These are phyloP conservation scores for Arabidopsis lyrata DNA, from an alignment of 441 rosid species.

Conservation along the genomic window DNA sequence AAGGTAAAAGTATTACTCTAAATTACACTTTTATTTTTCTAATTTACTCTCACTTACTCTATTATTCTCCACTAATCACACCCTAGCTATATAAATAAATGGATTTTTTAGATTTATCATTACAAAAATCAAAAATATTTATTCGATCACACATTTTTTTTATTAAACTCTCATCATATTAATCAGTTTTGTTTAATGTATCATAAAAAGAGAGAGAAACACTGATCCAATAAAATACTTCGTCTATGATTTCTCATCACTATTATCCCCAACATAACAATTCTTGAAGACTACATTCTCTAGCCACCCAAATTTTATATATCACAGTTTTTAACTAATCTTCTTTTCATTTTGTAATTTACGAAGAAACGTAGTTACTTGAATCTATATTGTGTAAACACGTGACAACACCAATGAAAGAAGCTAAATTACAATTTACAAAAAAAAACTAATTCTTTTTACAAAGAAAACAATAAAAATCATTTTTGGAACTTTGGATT, in stretches of 20 bases:
- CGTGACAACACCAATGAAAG: slow-evolving; percentile 32
- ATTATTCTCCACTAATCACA: no score
- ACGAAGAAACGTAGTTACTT: slow-evolving; percentile 17
- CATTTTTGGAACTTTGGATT: slow-evolving; percentile 45
- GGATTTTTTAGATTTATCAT: no score
- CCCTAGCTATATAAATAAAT: no score
- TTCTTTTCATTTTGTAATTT: slow-evolving; percentile 18
- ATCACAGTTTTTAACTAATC: not conserved
- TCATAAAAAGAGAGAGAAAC: no score
- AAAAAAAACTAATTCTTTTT: not conserved
- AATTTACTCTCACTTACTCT: no score
- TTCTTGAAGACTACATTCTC: slow-evolving; percentile 31
- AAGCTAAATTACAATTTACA: slow-evolving; percentile 19
- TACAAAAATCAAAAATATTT: no score
- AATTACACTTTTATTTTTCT: no score
- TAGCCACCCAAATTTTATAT: slow-evolving; percentile 5
- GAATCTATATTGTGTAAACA: slow-evolving; percentile 6
- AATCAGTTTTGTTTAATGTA: no score
- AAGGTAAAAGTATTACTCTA: no score
- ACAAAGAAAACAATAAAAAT: slow-evolving; percentile 3
- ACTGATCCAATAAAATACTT: not conserved
- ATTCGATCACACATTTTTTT: no score
- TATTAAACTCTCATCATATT: no score
- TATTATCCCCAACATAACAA: not conserved
- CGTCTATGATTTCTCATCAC: not conserved